Evolutionary conservation across 768 basidiomycete species (phyloP).

Genomic region (Serendipita vermifera): DNA sequence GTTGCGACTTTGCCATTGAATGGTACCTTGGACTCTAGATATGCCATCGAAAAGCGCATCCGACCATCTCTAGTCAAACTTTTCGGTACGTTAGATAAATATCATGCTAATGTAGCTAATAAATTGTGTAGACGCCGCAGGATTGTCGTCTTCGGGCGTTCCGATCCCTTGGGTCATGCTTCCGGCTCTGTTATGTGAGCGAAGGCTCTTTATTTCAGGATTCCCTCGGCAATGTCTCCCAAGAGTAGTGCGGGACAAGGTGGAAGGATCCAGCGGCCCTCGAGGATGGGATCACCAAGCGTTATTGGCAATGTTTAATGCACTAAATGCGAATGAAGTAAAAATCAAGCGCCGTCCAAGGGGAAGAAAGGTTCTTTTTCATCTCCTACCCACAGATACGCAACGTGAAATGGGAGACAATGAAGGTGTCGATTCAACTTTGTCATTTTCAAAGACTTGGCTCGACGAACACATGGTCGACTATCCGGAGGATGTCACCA

Average conservation of each 20-base stretch:
- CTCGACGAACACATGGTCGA: neutral
- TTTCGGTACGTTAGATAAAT: neutral
- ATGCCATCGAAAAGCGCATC: neutral
- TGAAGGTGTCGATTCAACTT: neutral
- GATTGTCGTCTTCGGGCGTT: neutral
- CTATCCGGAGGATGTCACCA: neutral
- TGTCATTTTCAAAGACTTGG: neutral
- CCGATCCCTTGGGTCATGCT: constrained; percentile 2
- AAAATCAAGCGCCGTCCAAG: neutral
- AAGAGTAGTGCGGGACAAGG: neutral
- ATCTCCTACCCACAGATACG: neutral
- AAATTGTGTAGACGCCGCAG: neutral
- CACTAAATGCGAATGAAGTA: neutral
- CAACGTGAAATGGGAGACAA: neutral
- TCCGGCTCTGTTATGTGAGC: neutral
- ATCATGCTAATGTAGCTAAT: no score
- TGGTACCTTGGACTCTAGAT: neutral
- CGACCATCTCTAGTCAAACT: constrained; percentile 1
- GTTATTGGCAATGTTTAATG: neutral
- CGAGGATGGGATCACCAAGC: neutral
- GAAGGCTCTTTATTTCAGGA: constrained; percentile 4
- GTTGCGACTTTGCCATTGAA: no score
- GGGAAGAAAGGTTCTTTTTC: neutral
- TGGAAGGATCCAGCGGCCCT: neutral
- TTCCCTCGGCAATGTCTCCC: neutral